Evolutionary conservation across 768 basidiomycete species (phyloP), one percentile per base, ranked within the genome.

Genomic region (Serendipita sp.): DNA sequence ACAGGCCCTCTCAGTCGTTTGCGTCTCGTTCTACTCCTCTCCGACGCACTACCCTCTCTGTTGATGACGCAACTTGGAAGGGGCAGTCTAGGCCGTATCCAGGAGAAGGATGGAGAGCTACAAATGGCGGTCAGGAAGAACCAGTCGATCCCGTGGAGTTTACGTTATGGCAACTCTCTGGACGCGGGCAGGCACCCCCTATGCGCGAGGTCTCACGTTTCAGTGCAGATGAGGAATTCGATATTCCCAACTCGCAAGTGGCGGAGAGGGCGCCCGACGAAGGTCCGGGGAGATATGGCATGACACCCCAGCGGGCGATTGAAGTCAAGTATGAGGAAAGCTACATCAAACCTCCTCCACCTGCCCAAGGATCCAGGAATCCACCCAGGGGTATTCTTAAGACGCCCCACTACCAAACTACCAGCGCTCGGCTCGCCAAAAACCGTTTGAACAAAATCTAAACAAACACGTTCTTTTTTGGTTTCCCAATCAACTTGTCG

Each of bases 351-450:
- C 17, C n/a, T 24, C 53, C 9, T 24, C 30, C 53, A 26, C 53
- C 53, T 24, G 28, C 26, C 45, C 45, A n/a, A 58, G 53, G 26
- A 34, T 5, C 30, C 26, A n/a, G 11, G 24, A 13, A 13, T 13
- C 11, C 30, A 31, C 53, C 53, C 1, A 58, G 28, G 30, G 30
- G 53, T n/a, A 58, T 58, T 34, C 53, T 58, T n/a, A 58, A 58
- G 33, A 30, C 53, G 33, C 53, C 53, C 9, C 53, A 58, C 31
- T 58, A 58, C 33, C 53, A 30, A n/a, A 58, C 53, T 9, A 58
- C 53, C 5, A 58, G 53, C 53, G 20, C 53, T n/a, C 24, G 53
- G 9, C 30, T 58, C 3, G 53, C 53, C 9, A 5, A n/a, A 28
- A 48, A 20, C 20, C 45, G 45, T 38, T 38, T 14, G 14, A 38